Base-by-base conservation (phyloP, 768 basidiomycete species). In the Sporobolomyces roseus region DNA sequence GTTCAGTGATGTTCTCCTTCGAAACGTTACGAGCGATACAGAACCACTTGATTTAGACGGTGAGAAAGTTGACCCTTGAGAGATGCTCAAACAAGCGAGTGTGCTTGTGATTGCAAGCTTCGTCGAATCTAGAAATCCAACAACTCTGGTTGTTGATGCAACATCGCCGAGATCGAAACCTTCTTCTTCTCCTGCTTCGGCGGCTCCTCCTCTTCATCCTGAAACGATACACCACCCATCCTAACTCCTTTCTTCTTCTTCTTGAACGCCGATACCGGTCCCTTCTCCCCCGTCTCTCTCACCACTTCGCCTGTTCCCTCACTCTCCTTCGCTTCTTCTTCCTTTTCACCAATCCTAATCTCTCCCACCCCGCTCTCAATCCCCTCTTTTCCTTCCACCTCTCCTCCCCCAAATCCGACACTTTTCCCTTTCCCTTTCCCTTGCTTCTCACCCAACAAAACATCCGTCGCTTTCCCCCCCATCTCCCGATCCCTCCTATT, bases 401-500 rank as follows among this genome's bases (percentile, higher is more conserved):
- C 29, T 46, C 1, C 19, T n/a, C 43, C 16, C 13, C 38, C 41
- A 9, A n/a, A 41, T 17, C 9, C 38, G 38, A 41, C 17, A 9
- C 17, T 41, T 9, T 41, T 41, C 10, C 9, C 38, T 41, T 9
- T 41, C 17, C 10, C 9, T 27, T 41, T n/a, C n/a, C n/a, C n/a
- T 29, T 38, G 7, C 45, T 48, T 33, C 29, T 53, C 38, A 25
- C 25, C 25, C 2, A 69, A 43, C 45, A 69, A 32, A 17, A 69
- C 63, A 7, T 69, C 68, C 16, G 62, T 59, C 32, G 62, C 67
- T 10, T 43, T 54, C 35, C 43, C 46, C 3, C 58, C 63, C 29
- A 48, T n/a, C 23, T 69, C 68, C 33, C 68, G 27, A 52, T 69
- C 68, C 30, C 51, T 64, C 35, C 68, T n/a, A 23, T 69, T 69